Evolutionary conservation across 2,329 filamentous ascomycete species (phyloP).

Genomic region (Colletotrichum liaoningense): DNA sequence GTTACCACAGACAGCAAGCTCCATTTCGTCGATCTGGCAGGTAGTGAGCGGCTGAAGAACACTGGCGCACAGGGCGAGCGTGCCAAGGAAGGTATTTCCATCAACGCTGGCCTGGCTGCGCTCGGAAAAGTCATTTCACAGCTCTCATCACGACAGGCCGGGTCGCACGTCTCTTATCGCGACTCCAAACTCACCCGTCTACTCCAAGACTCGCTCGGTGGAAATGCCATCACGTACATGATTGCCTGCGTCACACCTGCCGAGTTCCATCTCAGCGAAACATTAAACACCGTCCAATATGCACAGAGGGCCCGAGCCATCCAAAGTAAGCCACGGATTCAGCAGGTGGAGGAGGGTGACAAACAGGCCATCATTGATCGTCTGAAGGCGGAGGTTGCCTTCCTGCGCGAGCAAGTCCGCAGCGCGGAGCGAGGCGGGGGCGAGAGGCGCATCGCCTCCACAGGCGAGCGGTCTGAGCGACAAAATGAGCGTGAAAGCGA

Average conservation of each 20-base stretch:
- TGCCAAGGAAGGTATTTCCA: constrained; percentile 96
- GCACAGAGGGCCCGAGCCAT: constrained; percentile 96
- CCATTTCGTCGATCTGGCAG: constrained; percentile 97
- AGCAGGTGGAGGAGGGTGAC: constrained; percentile 92
- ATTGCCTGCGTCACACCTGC: constrained; percentile 97
- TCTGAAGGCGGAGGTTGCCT: constrained; percentile 91
- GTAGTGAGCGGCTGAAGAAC: constrained; percentile 96
- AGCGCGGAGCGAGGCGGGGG: constrained; percentile 76
- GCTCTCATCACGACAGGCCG: constrained; percentile 87
- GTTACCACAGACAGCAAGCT: constrained; percentile 97
- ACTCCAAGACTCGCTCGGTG: constrained; percentile 94
- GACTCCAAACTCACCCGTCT: constrained; percentile 97
- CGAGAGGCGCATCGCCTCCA: constrained; percentile 62
- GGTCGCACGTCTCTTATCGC: constrained; percentile 94
- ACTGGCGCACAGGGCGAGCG: constrained; percentile 95
- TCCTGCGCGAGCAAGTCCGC: constrained; percentile 92
- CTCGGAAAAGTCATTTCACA: constrained; percentile 99
- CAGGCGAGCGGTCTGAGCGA: constrained; percentile 79
- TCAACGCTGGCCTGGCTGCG: constrained; percentile 94
- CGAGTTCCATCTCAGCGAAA: constrained; percentile 97
- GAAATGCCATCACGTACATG: constrained; percentile 99
- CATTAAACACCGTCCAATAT: constrained; percentile 96
- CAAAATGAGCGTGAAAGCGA: constrained; percentile 88
- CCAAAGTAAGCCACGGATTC: constrained; percentile 96
- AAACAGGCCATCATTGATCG: constrained; percentile 95